phyloP scores from a whole-genome alignment of 352 stramenopile species.

The Pilasporangium apinafurcum region DNA sequence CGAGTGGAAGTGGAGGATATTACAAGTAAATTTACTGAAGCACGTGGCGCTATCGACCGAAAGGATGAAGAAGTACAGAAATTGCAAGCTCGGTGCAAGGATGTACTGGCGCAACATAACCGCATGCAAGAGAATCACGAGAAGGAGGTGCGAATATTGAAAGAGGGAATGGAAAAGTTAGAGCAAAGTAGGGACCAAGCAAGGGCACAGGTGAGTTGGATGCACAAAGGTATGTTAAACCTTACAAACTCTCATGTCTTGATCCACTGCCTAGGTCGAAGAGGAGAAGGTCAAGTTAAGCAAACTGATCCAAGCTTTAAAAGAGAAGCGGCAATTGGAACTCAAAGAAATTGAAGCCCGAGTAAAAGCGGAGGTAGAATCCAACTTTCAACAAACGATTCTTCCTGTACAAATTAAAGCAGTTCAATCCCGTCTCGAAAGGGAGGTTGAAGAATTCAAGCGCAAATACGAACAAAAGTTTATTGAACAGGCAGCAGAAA shows the following conservation, averaged over 20 bases:
- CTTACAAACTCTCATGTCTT: too few relatives aligned
- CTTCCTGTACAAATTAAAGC: conserved; percentile 6
- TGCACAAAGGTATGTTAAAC: too few relatives aligned
- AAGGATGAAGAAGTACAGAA: background rate
- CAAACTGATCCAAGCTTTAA: too few relatives aligned
- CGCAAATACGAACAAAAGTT: conserved; percentile 18
- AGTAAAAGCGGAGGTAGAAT: conserved; percentile 3
- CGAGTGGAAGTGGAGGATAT: conserved; percentile 1
- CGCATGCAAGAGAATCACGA: background rate
- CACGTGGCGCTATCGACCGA: too few relatives aligned
- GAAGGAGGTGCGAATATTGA: conserved; percentile 9
- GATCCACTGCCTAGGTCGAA: too few relatives aligned
- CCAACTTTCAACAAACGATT: conserved; percentile 6
- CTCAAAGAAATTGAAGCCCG: too few relatives aligned
- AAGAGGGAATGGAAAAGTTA: conserved; percentile 2
- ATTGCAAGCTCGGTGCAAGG: background rate
- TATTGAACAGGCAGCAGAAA: conserved; percentile 6
- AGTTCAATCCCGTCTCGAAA: conserved; percentile 10
- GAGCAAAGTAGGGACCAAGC: background rate
- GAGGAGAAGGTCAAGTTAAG: too few relatives aligned
- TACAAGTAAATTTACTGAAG: background rate
- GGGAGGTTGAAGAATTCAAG: conserved; percentile 7
- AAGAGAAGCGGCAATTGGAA: too few relatives aligned
- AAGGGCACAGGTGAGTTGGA: too few relatives aligned
- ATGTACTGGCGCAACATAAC: background rate